Base-by-base conservation (phyloP, 2,329 filamentous ascomycete species). In the Phaeosphaeria sp. region DNA sequence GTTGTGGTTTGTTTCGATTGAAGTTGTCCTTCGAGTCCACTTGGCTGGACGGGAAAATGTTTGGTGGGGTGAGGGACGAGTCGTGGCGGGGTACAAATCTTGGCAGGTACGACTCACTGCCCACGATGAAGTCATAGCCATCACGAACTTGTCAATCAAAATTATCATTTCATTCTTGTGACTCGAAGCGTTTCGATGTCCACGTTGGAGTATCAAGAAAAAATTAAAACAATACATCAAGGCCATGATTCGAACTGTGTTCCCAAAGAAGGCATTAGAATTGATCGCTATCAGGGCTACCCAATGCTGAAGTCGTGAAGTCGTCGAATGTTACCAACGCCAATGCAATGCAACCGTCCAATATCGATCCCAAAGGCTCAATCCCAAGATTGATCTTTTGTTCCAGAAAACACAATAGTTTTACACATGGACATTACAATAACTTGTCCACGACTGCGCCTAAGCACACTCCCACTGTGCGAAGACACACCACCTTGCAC, bases 401-500 rank as follows among this genome's bases (percentile, higher is more conserved):
- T 15, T 44, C 39, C n/a, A 47, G 36, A 47, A 44, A 40, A 50
- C 17, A 50, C 17, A 22, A 17, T 55, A 51, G 22, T 56, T 21
- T 44, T 56, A 55, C 48, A 51, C 27, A 40, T 36, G 15, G 13
- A 39, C 21, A 39, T 11, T 39, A 42, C 36, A 40, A 50, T 25
- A 57, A 6, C 40, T 46, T 24, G 15, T 30, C 36, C 33, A 25
- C 9, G 18, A n/a, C 17, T 11, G 43, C 3, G 18, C 39, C 7
- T 21, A 57, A 20, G 64, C 63, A 51, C 73, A 74, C 60, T 74
- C 73, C 92, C 92, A 96, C 80, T 96, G 91, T 0, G 91, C 91
- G 82, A 95, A 95, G n/a, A 96, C 92, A 72, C 92, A 95, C 92
- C 92, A 96, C 67, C 91, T 83, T 45, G 91, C 91, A 59, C 89